A percentile compares a stretch with the other conserved stretches of the same genome.
These are phyloP conservation scores for Macrotyloma uniflorum DNA, from an alignment of 306 rosid species.

Conservation along the genomic window DNA sequence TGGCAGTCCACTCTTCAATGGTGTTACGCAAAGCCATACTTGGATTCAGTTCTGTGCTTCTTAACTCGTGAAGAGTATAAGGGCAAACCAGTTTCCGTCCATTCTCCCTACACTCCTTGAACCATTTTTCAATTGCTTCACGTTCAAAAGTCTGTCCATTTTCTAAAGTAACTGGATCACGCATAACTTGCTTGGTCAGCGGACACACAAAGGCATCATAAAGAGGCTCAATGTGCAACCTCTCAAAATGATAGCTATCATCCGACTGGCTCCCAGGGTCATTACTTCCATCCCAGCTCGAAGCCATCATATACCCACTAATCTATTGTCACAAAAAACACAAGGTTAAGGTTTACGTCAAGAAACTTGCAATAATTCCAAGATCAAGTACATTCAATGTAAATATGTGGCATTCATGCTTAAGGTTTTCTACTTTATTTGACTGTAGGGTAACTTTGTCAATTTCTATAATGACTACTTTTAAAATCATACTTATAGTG, in stretches of 20 bases:
- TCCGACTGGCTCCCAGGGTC: constrained; percentile 89
- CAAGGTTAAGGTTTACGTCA: not conserved
- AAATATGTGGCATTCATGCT: not conserved
- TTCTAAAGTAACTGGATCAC: constrained; percentile 88
- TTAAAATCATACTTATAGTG: not conserved
- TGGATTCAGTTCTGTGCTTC: constrained; percentile 74
- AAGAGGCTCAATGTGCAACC: constrained; percentile 84
- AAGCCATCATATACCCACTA: constrained; percentile 61
- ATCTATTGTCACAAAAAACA: constrained; percentile 47
- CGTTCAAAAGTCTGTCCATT: constrained; percentile 95
- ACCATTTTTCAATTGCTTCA: constrained; percentile 94
- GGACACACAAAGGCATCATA: constrained; percentile 95
- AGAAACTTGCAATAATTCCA: not conserved
- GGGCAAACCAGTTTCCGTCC: constrained; percentile 83
- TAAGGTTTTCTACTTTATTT: not conserved
- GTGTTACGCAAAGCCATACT: constrained; percentile 97
- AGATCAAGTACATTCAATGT: not conserved
- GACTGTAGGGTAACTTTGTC: not conserved
- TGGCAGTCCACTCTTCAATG: constrained; percentile 97
- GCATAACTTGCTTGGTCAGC: constrained; percentile 89
- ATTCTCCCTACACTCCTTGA: constrained; percentile 89
- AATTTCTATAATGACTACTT: not conserved
- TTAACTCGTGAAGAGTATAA: constrained; percentile 69
- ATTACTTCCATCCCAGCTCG: constrained; percentile 84
- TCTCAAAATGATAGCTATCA: constrained; percentile 74